A percentile compares a stretch with the other conserved stretches of the same genome.
Evolutionary conservation across 2,329 filamentous ascomycete genomes (phyloP).

Genomic region (Pseudogymnoascus sp.): DNA sequence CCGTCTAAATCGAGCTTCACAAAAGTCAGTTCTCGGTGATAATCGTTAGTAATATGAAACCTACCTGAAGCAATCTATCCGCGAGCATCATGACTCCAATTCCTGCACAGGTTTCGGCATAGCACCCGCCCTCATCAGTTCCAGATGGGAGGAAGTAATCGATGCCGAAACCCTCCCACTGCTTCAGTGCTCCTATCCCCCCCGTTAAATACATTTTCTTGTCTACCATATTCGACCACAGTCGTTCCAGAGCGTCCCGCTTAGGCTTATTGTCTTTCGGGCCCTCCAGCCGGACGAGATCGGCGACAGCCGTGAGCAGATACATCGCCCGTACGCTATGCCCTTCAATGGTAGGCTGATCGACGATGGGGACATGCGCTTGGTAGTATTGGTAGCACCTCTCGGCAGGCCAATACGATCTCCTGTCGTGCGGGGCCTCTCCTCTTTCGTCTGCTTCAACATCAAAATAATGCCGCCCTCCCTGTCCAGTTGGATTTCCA

Average conservation of each 20-base stretch:
- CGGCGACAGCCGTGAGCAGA: constrained; percentile 50
- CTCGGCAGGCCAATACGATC: constrained; percentile 39
- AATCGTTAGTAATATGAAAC: constrained; percentile 8
- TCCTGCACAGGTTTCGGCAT: constrained; percentile 54
- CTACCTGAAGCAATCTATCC: constrained; percentile 45
- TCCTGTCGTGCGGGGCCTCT: constrained; percentile 40
- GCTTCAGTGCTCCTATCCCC: constrained; percentile 49
- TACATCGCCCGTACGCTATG: constrained; percentile 56
- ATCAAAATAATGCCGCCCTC: constrained; percentile 47
- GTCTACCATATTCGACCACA: constrained; percentile 55
- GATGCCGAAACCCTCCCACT: constrained; percentile 54
- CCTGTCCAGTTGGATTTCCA: constrained; percentile 43
- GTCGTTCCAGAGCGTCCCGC: constrained; percentile 34
- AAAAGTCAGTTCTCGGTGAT: constrained; percentile 6
- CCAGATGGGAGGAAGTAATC: constrained; percentile 53
- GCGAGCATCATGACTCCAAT: constrained; percentile 56
- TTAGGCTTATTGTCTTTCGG: not conserved
- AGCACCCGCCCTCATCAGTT: constrained; percentile 55
- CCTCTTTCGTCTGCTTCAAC: constrained; percentile 45
- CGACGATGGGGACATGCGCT: constrained; percentile 46
- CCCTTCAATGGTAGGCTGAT: constrained; percentile 49
- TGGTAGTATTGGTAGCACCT: constrained; percentile 46
- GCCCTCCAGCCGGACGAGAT: constrained; percentile 39
- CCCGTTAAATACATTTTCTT: constrained; percentile 58
- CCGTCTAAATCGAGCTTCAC: constrained; percentile 42